These are phyloP conservation scores for Bolboschoenus planiculmis DNA, from an alignment of 176 grass and related monocot genomes.

Conservation along the genomic window DNA sequence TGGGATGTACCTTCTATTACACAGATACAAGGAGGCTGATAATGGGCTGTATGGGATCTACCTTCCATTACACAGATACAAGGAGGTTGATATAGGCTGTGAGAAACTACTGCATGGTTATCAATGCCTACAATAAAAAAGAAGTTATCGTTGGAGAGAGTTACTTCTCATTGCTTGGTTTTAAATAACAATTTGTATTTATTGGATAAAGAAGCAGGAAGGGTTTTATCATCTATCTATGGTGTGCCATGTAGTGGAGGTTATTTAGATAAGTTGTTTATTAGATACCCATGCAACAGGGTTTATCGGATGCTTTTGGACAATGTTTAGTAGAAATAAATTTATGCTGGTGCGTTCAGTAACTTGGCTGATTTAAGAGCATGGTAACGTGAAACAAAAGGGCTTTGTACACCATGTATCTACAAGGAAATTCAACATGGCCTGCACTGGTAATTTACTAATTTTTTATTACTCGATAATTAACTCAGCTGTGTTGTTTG, in stretches of 20 bases:
- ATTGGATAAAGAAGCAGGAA: neutral
- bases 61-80: slow-evolving; percentile 6
- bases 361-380: slow-evolving; percentile 1
- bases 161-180: neutral
- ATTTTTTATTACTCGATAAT: slow-evolving; percentile 1
- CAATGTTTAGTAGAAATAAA: slow-evolving; percentile 19
- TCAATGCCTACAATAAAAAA: neutral
- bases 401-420: slow-evolving; percentile 10
- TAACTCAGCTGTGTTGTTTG: neutral
- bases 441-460: slow-evolving; percentile 15
- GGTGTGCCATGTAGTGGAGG: neutral
- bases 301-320: slow-evolving; percentile 16
- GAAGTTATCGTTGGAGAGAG: neutral
- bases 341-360: neutral
- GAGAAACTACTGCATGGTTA: slow-evolving; percentile 18
- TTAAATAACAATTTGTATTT: neutral
- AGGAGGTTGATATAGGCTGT: neutral
- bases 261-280: slow-evolving; percentile 26
- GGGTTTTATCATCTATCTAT: slow-evolving; percentile 4
- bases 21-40: slow-evolving; percentile 17
- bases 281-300: slow-evolving; percentile 2
- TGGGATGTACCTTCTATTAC: slow-evolving; percentile 21
- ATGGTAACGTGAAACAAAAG: slow-evolving; percentile 13
- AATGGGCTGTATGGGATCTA: neutral
- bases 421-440: slow-evolving; percentile 7